phyloP scores from a whole-genome alignment of 352 stramenopile species.

The Globisporangium cederbergense region DNA sequence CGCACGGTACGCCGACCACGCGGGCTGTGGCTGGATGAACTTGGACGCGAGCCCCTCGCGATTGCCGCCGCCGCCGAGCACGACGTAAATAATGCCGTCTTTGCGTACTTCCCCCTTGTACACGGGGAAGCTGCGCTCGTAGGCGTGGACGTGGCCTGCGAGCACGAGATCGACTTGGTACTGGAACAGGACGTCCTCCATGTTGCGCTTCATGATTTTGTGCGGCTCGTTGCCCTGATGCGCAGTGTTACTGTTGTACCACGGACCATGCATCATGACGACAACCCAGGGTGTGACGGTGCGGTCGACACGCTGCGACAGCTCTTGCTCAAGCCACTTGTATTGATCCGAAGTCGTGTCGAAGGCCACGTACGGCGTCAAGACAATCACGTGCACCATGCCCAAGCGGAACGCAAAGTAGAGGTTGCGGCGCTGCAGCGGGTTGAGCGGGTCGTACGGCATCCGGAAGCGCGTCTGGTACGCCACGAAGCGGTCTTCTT shows the following conservation, averaged over 20 bases:
- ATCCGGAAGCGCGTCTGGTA: conserved; percentile 89
- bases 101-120: conserved; percentile 64
- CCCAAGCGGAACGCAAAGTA: conserved; percentile 91
- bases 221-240: conserved; percentile 85
- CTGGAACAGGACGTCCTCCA: conserved; percentile 90
- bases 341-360: conserved; percentile 81
- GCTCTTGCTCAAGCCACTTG: conserved; percentile 83
- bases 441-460: conserved; percentile 58
- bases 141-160: conserved; percentile 92
- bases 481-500: conserved; percentile 67
- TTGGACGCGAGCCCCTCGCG: conserved; percentile 83
- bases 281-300: conserved; percentile 88
- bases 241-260: conserved; percentile 93
- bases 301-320: conserved; percentile 80
- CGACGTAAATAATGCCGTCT: conserved; percentile 89
- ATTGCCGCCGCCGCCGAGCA: conserved; percentile 91
- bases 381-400: conserved; percentile 83
- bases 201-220: conserved; percentile 71
- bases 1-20: conserved; percentile 77
- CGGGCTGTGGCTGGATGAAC: conserved; percentile 68
- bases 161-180: conserved; percentile 90
- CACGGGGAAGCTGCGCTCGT: conserved; percentile 86
- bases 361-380: conserved; percentile 90
- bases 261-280: conserved; percentile 90
- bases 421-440: conserved; percentile 73